Percentiles rank a stretch among this genome's conserved stretches.
Conservation (phyloP, 2,329 filamentous ascomycete species). For the Aspergillus neotritici region DNA sequence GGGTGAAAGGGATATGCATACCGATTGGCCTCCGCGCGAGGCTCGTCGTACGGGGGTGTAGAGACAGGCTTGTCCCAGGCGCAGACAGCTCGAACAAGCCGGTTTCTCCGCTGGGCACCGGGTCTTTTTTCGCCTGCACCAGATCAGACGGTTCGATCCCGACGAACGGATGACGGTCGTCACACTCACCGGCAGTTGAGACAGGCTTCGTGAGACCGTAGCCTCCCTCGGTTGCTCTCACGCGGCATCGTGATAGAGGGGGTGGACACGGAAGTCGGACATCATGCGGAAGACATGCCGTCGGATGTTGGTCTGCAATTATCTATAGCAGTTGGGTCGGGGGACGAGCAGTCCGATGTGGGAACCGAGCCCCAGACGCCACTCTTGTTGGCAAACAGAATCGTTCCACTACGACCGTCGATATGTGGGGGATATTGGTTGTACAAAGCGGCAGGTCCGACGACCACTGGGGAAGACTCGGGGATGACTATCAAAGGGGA, state of each 20-base stretch:
- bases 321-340: background rate
- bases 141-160: background rate
- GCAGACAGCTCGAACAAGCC: conserved; percentile 47
- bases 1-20: conserved; percentile 19
- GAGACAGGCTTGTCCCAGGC: conserved; percentile 45
- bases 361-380: too few relatives aligned
- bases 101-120: conserved; percentile 50
- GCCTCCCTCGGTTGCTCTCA: conserved; percentile 25
- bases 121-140: conserved; percentile 45
- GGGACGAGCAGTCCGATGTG: too few relatives aligned
- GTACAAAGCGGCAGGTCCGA: too few relatives aligned
- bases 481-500: too few relatives aligned
- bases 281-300: conserved; percentile 1
- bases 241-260: conserved; percentile 21
- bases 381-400: too few relatives aligned
- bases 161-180: background rate
- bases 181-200: conserved; percentile 45
- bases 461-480: too few relatives aligned
- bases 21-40: conserved; percentile 42
- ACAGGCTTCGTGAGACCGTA: conserved; percentile 32
- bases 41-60: conserved; percentile 37
- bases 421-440: too few relatives aligned
- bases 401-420: too few relatives aligned
- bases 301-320: background rate
- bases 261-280: background rate